These are phyloP conservation scores for Thielaviopsis euricoi DNA, from an alignment of 2,329 filamentous ascomycete genomes.

Conservation along the genomic window DNA sequence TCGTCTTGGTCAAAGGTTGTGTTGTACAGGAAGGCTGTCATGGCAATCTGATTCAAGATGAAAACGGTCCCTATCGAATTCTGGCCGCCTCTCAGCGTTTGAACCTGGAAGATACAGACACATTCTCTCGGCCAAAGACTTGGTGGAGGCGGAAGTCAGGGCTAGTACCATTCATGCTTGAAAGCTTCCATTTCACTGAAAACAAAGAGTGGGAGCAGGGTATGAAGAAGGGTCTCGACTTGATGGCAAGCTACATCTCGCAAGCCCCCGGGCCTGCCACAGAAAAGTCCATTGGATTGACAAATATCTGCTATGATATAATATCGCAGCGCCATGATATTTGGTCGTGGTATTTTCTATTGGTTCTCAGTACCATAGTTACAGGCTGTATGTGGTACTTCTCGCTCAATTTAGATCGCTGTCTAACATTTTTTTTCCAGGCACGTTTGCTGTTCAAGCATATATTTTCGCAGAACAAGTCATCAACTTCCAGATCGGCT, in stretches of 20 bases:
- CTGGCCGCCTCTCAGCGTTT: constrained; percentile 22
- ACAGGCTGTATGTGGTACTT: constrained; percentile 10
- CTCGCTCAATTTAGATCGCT: background rate
- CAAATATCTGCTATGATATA: constrained; percentile 8
- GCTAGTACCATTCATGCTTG: constrained; percentile 5
- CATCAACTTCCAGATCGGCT: constrained; percentile 6
- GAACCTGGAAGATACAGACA: constrained; percentile 12
- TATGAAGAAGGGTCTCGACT: constrained; percentile 5
- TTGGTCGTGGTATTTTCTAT: constrained; percentile 12
- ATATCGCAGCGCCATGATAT: constrained; percentile 7
- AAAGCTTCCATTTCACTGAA: constrained; percentile 8
- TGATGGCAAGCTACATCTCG: constrained; percentile 3
- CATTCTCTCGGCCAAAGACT: constrained; percentile 3
- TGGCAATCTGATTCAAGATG: constrained; percentile 30
- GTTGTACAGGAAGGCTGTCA: constrained; percentile 44
- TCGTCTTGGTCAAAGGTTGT: constrained; percentile 49
- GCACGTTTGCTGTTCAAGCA: constrained; percentile 10
- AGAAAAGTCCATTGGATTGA: background rate
- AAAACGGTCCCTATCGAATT: constrained; percentile 25
- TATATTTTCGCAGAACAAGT: constrained; percentile 13
- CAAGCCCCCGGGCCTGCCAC: background rate
- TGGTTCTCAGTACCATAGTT: constrained; percentile 9
- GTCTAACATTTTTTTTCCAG: background rate
- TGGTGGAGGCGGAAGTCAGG: constrained; percentile 11
- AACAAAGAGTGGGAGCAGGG: constrained; percentile 7